Percentiles rank a stretch among this genome's conserved stretches.
phyloP scores from a whole-genome alignment of 768 basidiomycete species.

The Crucibulum laeve region DNA sequence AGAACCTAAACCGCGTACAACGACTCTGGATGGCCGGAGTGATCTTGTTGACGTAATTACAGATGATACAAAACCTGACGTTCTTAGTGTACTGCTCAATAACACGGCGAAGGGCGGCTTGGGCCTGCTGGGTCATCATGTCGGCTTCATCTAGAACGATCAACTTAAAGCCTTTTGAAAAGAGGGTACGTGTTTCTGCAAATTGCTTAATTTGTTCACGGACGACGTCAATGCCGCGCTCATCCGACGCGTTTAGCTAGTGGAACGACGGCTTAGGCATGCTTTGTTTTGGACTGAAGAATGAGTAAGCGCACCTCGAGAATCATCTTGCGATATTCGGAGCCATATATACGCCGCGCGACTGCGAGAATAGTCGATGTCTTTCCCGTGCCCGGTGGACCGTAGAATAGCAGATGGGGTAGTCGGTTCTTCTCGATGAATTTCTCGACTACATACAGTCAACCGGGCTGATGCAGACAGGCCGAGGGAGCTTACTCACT shows the following conservation, averaged over 20 bases:
- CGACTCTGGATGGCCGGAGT: slow-evolving; percentile 97
- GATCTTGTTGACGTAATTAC: slow-evolving; percentile 99
- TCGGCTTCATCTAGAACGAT: slow-evolving; percentile 99
- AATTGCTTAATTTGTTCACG: slow-evolving; percentile 99
- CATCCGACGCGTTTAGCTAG: slow-evolving; percentile 96
- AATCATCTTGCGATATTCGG: slow-evolving; percentile 84
- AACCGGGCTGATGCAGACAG: slow-evolving; percentile 4
- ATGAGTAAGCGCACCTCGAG: slow-evolving; percentile 60
- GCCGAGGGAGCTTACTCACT: slow-evolving; percentile 47
- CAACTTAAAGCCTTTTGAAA: slow-evolving; percentile 92
- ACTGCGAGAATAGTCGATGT: slow-evolving; percentile 97
- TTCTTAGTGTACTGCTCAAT: slow-evolving; percentile 99
- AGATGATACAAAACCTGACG: slow-evolving; percentile 98
- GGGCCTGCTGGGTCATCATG: slow-evolving; percentile 99
- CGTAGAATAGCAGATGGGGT: slow-evolving; percentile 95
- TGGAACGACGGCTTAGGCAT: background rate
- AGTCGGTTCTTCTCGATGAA: slow-evolving; percentile 94
- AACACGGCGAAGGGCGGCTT: slow-evolving; percentile 92
- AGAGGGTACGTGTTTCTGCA: slow-evolving; percentile 89
- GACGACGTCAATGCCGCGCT: slow-evolving; percentile 97
- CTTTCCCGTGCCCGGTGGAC: slow-evolving; percentile 97
- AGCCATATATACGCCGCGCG: slow-evolving; percentile 90
- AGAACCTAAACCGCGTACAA: slow-evolving; percentile 96
- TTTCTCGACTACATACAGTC: slow-evolving; percentile 68
- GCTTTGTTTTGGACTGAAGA: slow-evolving; percentile 1